A percentile compares a stretch with the other conserved stretches of the same genome.
Conservation (phyloP, 1,284 basidiomycete species). For the Sporisorium scitamineum region DNA sequence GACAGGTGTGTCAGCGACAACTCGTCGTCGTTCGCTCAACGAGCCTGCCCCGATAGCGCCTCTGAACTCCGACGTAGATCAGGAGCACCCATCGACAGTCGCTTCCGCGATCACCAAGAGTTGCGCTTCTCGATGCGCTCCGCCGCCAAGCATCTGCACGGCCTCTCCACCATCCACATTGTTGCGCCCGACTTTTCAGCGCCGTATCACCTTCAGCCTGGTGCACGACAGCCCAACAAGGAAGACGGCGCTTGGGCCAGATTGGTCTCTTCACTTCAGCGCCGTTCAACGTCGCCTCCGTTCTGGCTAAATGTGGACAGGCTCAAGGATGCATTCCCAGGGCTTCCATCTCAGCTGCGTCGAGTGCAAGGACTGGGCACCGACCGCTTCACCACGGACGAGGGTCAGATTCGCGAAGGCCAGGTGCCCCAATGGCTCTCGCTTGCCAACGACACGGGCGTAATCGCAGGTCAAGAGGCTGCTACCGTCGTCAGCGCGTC, state of each 20-base stretch:
- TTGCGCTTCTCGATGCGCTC: constrained; percentile 46
- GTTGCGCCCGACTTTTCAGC: constrained; percentile 55
- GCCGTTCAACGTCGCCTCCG: constrained; percentile 6
- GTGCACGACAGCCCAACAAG: constrained; percentile 7
- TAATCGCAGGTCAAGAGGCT: constrained; percentile 37
- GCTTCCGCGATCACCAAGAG: constrained; percentile 57
- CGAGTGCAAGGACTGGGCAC: constrained; percentile 36
- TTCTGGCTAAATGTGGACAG: constrained; percentile 25
- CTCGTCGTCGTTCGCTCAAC: neutral
- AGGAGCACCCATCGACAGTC: constrained; percentile 24
- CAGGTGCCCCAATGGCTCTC: constrained; percentile 55
- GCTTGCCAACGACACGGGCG: constrained; percentile 5
- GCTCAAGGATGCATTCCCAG: constrained; percentile 27
- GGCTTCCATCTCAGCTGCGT: constrained; percentile 43
- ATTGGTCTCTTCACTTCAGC: neutral
- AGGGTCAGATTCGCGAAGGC: constrained; percentile 48
- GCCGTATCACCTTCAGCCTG: constrained; percentile 39
- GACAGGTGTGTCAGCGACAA: neutral
- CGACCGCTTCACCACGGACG: constrained; percentile 43
- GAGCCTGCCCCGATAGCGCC: neutral
- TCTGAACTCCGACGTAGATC: constrained; percentile 7
- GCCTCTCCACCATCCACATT: constrained; percentile 47
- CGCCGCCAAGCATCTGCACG: constrained; percentile 42
- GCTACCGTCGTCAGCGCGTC: neutral
- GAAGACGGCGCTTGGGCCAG: neutral